These are phyloP conservation scores for Neurospora africana DNA, from an alignment of 495 filamentous ascomycete genomes.

Conservation along the genomic window DNA sequence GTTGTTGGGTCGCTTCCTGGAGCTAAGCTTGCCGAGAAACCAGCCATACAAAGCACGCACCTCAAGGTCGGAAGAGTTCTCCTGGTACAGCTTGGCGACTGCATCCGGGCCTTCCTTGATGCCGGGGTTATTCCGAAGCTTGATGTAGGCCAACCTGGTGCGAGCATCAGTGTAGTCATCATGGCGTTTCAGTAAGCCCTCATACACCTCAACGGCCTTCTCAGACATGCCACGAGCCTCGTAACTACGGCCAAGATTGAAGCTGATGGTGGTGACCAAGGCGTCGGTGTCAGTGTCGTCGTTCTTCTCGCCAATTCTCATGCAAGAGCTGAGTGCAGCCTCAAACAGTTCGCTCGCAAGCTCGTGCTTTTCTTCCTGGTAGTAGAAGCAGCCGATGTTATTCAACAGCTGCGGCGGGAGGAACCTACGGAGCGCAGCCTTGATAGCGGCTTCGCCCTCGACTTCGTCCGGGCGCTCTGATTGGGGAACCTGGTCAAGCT, in stretches of 20 bases:
- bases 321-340: slow-evolving; percentile 74
- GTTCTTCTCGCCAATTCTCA: slow-evolving; percentile 58
- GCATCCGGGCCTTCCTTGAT: slow-evolving; percentile 77
- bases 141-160: slow-evolving; percentile 79
- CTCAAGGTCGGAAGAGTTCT: slow-evolving; percentile 71
- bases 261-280: slow-evolving; percentile 85
- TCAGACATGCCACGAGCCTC: slow-evolving; percentile 73
- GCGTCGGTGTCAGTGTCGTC: slow-evolving; percentile 72
- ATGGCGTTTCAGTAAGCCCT: slow-evolving; percentile 71
- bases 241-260: slow-evolving; percentile 93
- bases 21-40: slow-evolving; percentile 68
- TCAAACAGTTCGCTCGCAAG: slow-evolving; percentile 82
- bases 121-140: slow-evolving; percentile 62
- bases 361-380: slow-evolving; percentile 70
- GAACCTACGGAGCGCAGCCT: slow-evolving; percentile 53
- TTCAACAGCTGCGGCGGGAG: slow-evolving; percentile 87
- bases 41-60: slow-evolving; percentile 87
- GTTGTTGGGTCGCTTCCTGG: slow-evolving; percentile 68
- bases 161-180: slow-evolving; percentile 84
- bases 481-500: slow-evolving; percentile 60
- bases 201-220: slow-evolving; percentile 78
- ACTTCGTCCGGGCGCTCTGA: slow-evolving; percentile 55
- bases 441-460: slow-evolving; percentile 48
- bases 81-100: slow-evolving; percentile 69
- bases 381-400: slow-evolving; percentile 94